phyloP scores from a whole-genome alignment of 257 asterid genomes.

The Eucommia ulmoides region DNA sequence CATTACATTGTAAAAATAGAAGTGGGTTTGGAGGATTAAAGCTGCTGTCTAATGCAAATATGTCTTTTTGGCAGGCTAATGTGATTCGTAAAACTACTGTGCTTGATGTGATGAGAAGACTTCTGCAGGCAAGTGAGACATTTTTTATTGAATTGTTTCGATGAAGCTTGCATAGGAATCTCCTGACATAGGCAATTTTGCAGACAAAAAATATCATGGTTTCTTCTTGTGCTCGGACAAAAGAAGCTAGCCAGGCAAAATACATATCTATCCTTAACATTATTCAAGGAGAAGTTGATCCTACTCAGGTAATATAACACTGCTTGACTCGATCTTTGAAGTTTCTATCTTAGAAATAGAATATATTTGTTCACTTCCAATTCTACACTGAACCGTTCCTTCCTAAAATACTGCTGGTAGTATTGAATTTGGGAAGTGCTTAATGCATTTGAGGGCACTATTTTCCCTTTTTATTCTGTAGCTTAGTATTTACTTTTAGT shows the following conservation, averaged over 20 bases:
- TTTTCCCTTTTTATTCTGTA: not conserved
- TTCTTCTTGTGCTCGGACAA: constrained; percentile 80
- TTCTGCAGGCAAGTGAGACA: constrained; percentile 69
- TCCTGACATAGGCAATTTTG: constrained; percentile 17
- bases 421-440: not conserved
- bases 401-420: not conserved
- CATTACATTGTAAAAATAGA: too few species aligned
- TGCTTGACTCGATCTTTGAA: constrained; percentile 3
- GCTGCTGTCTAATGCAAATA: constrained; percentile 13
- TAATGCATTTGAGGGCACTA: not conserved
- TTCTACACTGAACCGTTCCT: not conserved
- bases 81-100: constrained; percentile 95
- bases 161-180: constrained; percentile 6
- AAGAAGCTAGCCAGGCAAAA: constrained; percentile 98
- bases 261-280: constrained; percentile 90
- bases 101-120: constrained; percentile 98
- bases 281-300: constrained; percentile 99
- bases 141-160: constrained; percentile 6
- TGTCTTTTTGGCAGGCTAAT: constrained; percentile 61
- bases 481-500: not conserved
- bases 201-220: constrained; percentile 98
- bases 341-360: not conserved
- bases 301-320: constrained; percentile 70
- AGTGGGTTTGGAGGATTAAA: too few species aligned
- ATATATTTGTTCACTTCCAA: not conserved